phyloP scores from a whole-genome alignment of 257 asterid species.

The Solanum appendiculatum region DNA sequence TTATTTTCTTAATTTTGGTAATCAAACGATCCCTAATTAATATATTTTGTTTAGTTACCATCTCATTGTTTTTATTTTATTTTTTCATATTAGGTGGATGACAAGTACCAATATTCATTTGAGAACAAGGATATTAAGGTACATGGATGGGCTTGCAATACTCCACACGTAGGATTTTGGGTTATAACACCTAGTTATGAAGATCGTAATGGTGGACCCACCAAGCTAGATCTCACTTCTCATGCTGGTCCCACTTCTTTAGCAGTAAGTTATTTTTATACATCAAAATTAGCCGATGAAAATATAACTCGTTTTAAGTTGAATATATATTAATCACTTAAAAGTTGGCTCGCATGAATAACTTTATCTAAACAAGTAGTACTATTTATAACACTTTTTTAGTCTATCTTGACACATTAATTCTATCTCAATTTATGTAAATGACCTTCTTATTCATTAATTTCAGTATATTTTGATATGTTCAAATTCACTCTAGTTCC shows the following conservation, averaged over 20 bases:
- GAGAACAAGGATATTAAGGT: constrained; percentile 9
- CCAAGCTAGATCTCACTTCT: constrained; percentile 10
- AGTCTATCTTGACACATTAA: too few relatives aligned
- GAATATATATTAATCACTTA: neutral
- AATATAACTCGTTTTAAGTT: neutral
- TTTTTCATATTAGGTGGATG: constrained; percentile 5
- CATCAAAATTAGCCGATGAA: neutral
- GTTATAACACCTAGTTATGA: constrained; percentile 9
- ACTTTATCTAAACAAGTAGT: too few relatives aligned
- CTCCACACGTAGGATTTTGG: constrained; percentile 13
- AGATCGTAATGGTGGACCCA: constrained; percentile 9
- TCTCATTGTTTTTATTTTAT: too few relatives aligned
- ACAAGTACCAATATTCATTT: constrained; percentile 9
- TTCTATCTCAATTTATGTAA: too few relatives aligned
- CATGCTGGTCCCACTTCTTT: constrained; percentile 3
- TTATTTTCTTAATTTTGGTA: neutral
- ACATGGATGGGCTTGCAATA: constrained; percentile 10
- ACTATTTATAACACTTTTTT: too few relatives aligned
- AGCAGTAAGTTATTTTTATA: neutral
- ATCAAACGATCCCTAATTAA: neutral
- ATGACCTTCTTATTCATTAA: too few relatives aligned
- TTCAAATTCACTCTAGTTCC: too few relatives aligned
- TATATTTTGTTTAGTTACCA: neutral
- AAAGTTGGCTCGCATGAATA: neutral
- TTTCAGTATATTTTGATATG: too few relatives aligned